Evolutionary conservation across 2,329 filamentous ascomycete genomes (phyloP).

Genomic region (Ophiostoma ulmi): DNA sequence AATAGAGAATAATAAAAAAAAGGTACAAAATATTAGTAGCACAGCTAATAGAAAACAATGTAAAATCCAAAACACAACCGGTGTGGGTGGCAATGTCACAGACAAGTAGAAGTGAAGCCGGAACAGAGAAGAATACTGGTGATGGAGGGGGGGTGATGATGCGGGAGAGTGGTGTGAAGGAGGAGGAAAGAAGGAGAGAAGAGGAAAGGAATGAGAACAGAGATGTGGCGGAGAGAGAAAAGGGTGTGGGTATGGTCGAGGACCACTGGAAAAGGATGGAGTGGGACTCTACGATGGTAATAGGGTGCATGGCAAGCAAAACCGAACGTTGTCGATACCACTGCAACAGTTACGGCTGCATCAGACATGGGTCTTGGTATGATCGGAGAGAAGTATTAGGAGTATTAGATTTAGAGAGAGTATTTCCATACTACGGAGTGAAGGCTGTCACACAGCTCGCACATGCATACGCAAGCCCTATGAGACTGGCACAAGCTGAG

Average conservation of each 20-base stretch:
- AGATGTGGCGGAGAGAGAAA: background rate
- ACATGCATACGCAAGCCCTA: slow-evolving; percentile 6
- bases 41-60: slow-evolving; percentile 14
- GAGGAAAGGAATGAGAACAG: background rate
- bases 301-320: background rate
- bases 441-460: background rate
- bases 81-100: slow-evolving; percentile 20
- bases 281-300: background rate
- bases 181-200: slow-evolving; percentile 11
- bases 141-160: background rate
- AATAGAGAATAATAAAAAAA: background rate
- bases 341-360: background rate
- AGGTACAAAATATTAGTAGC: slow-evolving; percentile 3
- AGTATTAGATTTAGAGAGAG: background rate
- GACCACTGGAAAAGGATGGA: background rate
- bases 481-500: background rate
- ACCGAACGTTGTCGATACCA: slow-evolving; percentile 4
- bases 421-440: too few species aligned
- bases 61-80: slow-evolving; percentile 22
- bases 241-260: background rate
- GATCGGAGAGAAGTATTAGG: background rate
- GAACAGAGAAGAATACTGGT: background rate
- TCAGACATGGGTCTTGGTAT: background rate
- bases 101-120: slow-evolving; percentile 20
- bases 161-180: background rate